Evolutionary conservation across 139 green algal genomes (phyloP).

Genomic region (Closterium sp.): DNA sequence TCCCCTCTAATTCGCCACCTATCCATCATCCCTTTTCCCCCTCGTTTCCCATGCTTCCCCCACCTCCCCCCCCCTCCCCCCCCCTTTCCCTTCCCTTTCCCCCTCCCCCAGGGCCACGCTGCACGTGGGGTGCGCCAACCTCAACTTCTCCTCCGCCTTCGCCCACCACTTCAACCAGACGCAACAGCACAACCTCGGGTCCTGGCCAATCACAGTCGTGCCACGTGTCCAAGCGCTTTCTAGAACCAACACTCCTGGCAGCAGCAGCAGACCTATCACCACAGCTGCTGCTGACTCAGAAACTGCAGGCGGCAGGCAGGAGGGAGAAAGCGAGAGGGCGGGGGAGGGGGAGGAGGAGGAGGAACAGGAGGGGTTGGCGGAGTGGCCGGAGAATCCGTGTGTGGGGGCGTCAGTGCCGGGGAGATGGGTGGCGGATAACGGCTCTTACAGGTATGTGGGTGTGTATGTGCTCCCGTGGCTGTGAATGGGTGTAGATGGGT

Average conservation of each 20-base stretch:
- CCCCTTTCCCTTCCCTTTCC: neutral
- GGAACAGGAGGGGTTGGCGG: neutral
- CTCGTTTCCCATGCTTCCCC: neutral
- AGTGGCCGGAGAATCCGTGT: neutral
- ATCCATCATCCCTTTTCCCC: neutral
- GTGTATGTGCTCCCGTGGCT: neutral
- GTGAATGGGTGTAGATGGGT: neutral
- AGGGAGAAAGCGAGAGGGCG: neutral
- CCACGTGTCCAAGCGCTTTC: neutral
- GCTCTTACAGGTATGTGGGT: neutral
- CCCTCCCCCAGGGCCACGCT: neutral
- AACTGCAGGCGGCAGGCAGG: neutral
- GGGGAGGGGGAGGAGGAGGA: neutral
- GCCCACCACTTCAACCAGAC: neutral
- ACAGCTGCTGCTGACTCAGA: neutral
- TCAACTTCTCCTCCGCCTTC: neutral
- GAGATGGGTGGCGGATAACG: neutral
- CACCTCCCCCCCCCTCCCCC: neutral
- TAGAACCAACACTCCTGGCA: neutral
- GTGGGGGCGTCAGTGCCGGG: neutral
- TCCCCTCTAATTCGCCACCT: neutral
- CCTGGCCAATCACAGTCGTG: neutral
- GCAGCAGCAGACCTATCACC: neutral
- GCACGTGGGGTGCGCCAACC: neutral
- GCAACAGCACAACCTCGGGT: neutral